Percentiles rank a stretch among this genome's conserved stretches.
Evolutionary conservation across 1,139 yeast genomes (phyloP).

Genomic region (Geotrichum australiense): DNA sequence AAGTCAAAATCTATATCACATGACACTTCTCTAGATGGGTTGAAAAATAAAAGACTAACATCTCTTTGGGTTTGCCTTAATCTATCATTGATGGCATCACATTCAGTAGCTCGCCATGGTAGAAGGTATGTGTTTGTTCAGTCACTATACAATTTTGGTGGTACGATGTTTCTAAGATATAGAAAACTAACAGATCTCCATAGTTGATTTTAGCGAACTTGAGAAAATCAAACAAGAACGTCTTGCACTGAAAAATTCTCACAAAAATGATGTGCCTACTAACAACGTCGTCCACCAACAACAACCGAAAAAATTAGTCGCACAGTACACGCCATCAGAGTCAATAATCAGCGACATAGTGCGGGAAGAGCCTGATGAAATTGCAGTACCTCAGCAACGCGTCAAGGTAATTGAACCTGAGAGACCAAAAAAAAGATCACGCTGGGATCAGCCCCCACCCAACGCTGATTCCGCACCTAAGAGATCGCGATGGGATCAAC

Average conservation of each 20-base stretch:
- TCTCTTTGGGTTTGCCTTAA: too few species aligned
- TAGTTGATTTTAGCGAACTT: conserved; percentile 13
- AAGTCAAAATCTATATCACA: too few species aligned
- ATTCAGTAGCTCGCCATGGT: too few species aligned
- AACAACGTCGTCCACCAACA: conserved; percentile 3
- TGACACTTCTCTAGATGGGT: too few species aligned
- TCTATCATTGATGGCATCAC: too few species aligned
- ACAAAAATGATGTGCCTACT: too few species aligned
- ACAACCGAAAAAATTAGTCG: conserved; percentile 23
- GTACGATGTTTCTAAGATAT: too few species aligned
- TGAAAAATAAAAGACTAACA: too few species aligned
- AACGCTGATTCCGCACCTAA: conserved; percentile 10
- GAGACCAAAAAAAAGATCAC: conserved; percentile 18
- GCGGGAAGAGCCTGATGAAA: conserved; percentile 29
- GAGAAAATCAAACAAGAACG: conserved; percentile 12
- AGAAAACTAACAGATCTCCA: too few species aligned
- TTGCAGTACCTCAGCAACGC: conserved; percentile 32
- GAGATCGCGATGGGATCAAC: conserved; percentile 30
- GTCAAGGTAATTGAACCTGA: conserved; percentile 15
- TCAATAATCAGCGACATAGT: conserved; percentile 29
- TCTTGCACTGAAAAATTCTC: conserved; percentile 6
- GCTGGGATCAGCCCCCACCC: conserved; percentile 30
- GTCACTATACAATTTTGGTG: too few species aligned
- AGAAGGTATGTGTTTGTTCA: too few species aligned
- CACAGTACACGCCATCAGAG: conserved; percentile 32